Evolutionary conservation across 495 filamentous ascomycete species (phyloP), one percentile per base, ranked within the genome.

Genomic region (Neurospora sp.): DNA sequence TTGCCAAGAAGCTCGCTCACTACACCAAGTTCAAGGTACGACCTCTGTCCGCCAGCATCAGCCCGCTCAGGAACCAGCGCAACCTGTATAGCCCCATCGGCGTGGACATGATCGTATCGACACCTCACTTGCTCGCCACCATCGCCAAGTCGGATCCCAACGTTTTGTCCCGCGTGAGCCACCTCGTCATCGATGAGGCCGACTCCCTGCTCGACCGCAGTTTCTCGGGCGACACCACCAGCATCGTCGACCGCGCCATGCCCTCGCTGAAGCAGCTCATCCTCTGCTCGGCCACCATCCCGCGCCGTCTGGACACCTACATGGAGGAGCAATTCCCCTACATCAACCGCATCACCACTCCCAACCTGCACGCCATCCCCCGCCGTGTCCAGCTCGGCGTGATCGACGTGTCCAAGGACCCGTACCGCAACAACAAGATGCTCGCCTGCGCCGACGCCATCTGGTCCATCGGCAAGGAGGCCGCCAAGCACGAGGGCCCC

Each of bases 271-370:
- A 91, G 73, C 93, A 97, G 78, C 86, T 98, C n/a, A 88, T 99
- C 31, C 89, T 98, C 72, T 98, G 96, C 85, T 98, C 96, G 4
- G 96, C 96, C 73, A 99, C 96, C 14, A 98, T 99, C 74, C 96
- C 96, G 2, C 88, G 89, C 71, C 91, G 92, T 77, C 87, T 99
- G 5, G 95, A 99, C 81, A 89, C 85, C 70, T 92, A 91, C 78
- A 87, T 98, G n/a, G 87, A 87, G 68, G 88, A 89, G 71, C 88
- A 89, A 70, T 98, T 94, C 82, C 95, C 96, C 9, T 85, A 92
- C 75, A 92, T 98, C 79, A 80, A 83, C 39, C 89, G 96, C 68
- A 88, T 99, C 73, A 94, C 94, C 3, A 98, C 95, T 2, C 94
- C 96, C 1, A 97, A 98, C 73, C 86, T 99, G 2, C 96, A 99